Evolutionary conservation across 257 asterid species (phyloP).

Genomic region (Solanum virginianum): DNA sequence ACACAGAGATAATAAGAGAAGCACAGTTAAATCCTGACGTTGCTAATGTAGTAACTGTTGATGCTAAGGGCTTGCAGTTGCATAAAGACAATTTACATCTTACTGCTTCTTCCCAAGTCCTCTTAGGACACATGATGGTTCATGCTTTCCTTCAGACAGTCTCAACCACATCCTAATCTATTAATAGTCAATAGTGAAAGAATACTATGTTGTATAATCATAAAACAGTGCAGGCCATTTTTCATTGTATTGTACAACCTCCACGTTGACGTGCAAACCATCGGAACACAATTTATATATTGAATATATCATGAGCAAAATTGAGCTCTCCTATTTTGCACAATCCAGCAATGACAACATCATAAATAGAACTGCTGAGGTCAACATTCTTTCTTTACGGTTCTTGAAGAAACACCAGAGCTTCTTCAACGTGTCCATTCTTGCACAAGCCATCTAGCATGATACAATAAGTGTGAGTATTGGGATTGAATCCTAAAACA

Average conservation of each 20-base stretch:
- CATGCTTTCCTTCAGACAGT: slow-evolving; percentile 4
- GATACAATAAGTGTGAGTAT: not conserved
- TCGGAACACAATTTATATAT: not conserved
- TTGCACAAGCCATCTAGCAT: not conserved
- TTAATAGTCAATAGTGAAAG: not conserved
- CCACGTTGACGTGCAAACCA: not conserved
- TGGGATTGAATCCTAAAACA: not conserved
- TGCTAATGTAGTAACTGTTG: slow-evolving; percentile 14
- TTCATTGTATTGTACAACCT: not conserved
- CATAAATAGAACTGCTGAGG: not conserved
- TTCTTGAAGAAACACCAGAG: not conserved
- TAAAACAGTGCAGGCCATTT: not conserved
- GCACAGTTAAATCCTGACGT: slow-evolving; percentile 15
- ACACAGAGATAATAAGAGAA: slow-evolving; percentile 11
- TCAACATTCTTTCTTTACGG: not conserved
- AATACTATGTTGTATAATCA: not conserved
- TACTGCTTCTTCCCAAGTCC: slow-evolving; percentile 14
- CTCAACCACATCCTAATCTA: not conserved
- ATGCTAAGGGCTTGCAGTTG: slow-evolving; percentile 21
- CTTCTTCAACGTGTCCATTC: not conserved
- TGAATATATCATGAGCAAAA: not conserved
- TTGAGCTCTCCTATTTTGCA: not conserved
- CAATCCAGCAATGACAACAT: not conserved
- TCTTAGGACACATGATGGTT: slow-evolving; percentile 22
- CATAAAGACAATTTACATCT: slow-evolving; percentile 23